Evolutionary conservation across 805 yeast genomes (phyloP), one percentile per base, ranked within the genome.

Genomic region (Metschnikowia cerradonensis): DNA sequence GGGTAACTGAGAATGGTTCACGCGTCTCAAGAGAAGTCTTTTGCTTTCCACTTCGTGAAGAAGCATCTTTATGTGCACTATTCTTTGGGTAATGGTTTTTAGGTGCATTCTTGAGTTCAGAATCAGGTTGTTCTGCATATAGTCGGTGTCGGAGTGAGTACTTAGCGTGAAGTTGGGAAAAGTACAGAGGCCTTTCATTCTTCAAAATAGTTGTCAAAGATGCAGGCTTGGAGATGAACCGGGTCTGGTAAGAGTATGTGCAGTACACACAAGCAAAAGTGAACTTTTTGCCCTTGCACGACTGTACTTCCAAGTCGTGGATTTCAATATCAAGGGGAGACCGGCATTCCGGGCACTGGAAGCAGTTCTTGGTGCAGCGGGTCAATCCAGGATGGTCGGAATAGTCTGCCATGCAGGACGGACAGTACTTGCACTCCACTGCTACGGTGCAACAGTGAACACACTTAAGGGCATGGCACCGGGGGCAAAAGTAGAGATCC

Each of bases 281-380:
- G 41, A 56, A 52, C 50, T 35, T 41, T 41, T 47, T 57, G 17
- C 52, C 60, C 36, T 43, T 40, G 13, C 26, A 46, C 14, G 49
- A 53, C 15, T 45, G 42, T 7, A 44, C 41, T 6, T 36, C 33
- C 32, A 51, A 55, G 35, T 63, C 63, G n/a, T 58, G 52, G 15
- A 55, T 47, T 13, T 58, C 41, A 5, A 72, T 66, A 2, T 61
- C 33, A 11, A 72, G 49, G 32, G 63, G 60, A 0, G 72, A 57
- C 2, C 54, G 45, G 52, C 78, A 73, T 5, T 52, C 42, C 1
- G 77, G 77, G 51, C 78, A 73, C 26, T 56, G 62, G 49, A 72
- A 72, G 54, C 78, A 73, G 53, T 68, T 73, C 47, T 66, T 68
- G n/a, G 62, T 52, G 52, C 78, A 73, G 41, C 65, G 47, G 15